These are phyloP conservation scores for Salix brachista DNA, from an alignment of 345 rosid species.

Conservation along the genomic window DNA sequence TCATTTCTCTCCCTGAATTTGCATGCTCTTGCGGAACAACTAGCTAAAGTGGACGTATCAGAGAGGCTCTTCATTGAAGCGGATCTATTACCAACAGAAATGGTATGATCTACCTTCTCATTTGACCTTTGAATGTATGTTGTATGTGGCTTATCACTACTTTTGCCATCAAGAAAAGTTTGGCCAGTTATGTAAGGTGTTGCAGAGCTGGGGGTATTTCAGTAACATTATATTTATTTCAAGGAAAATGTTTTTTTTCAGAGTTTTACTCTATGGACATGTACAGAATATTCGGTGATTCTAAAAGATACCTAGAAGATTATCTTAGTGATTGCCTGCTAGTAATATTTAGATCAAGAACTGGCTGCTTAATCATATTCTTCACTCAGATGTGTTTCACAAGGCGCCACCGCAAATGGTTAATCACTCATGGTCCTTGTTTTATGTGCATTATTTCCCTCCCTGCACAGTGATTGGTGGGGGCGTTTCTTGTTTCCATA, in stretches of 20 bases:
- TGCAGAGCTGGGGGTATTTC: background rate
- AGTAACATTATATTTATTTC: background rate
- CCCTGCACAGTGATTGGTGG: background rate
- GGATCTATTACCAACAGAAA: conserved; percentile 59
- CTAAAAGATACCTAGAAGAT: background rate
- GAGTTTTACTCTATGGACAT: background rate
- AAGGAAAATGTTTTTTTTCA: background rate
- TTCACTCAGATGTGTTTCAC: background rate
- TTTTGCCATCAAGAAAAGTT: background rate
- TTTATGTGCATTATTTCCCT: background rate
- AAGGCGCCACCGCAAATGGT: background rate
- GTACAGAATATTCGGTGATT: background rate
- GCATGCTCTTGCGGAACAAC: conserved; percentile 54
- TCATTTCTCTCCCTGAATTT: conserved; percentile 65
- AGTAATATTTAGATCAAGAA: background rate
- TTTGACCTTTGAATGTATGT: background rate
- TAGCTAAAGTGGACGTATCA: conserved; percentile 59
- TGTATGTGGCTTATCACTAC: background rate
- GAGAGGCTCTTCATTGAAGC: conserved; percentile 67
- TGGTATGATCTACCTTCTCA: conserved; percentile 38
- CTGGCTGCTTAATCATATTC: background rate
- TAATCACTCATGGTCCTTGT: background rate
- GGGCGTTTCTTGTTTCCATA: background rate
- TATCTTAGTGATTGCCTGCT: background rate
- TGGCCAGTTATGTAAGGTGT: background rate